Conservation (phyloP, 2,329 filamentous ascomycete species). For the Furcasterigmium sp. region DNA sequence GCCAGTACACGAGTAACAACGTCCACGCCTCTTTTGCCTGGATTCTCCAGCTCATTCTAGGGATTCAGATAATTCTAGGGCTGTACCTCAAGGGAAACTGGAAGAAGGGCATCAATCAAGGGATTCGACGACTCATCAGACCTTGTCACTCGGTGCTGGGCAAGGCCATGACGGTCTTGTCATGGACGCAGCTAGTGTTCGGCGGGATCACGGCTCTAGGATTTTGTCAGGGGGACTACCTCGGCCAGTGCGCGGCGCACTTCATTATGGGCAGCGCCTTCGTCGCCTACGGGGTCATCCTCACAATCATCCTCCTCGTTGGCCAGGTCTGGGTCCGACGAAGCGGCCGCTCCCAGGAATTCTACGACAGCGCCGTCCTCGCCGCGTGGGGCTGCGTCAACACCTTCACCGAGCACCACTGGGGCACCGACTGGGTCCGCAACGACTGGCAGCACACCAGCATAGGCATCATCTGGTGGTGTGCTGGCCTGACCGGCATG, state of each 20-base stretch:
- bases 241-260: constrained; percentile 89
- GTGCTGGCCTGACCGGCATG: constrained; percentile 81
- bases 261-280: constrained; percentile 99
- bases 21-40: constrained; percentile 78
- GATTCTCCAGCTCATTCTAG: constrained; percentile 72
- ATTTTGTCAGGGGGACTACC: constrained; percentile 86
- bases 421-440: constrained; percentile 81
- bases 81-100: constrained; percentile 87
- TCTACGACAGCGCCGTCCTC: constrained; percentile 89
- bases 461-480: constrained; percentile 99
- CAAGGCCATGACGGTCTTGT: constrained; percentile 77
- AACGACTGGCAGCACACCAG: constrained; percentile 97
- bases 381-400: constrained; percentile 95
- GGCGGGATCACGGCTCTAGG: constrained; percentile 88
- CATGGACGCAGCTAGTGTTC: constrained; percentile 94
- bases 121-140: constrained; percentile 68
- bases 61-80: constrained; percentile 72
- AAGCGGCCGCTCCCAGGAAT: constrained; percentile 86
- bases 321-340: constrained; percentile 82
- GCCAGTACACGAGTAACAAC: constrained; percentile 72
- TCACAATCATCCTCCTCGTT: constrained; percentile 80
- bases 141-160: constrained; percentile 74
- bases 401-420: constrained; percentile 95
- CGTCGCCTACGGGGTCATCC: constrained; percentile 83
- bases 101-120: constrained; percentile 74